Percentiles rank a stretch among this genome's conserved stretches.
These are phyloP conservation scores for Pythium sp. DNA, from an alignment of 352 stramenopile species.

Conservation along the genomic window DNA sequence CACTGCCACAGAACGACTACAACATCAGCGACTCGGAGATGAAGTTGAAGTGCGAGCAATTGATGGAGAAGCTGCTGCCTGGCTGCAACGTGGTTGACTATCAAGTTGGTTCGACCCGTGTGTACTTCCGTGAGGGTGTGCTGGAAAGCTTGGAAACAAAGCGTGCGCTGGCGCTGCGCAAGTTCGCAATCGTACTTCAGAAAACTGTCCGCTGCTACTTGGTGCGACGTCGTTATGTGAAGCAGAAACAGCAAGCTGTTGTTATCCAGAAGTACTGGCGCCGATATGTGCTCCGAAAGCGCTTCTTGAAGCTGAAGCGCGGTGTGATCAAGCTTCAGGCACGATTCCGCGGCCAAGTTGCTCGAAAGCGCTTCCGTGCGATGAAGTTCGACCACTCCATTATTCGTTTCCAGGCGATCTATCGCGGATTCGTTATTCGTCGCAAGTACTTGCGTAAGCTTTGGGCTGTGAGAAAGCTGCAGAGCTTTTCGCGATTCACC, in stretches of 20 bases:
- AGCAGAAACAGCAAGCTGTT: constrained; percentile 41
- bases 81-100: constrained; percentile 80
- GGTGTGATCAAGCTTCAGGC: constrained; percentile 64
- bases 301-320: constrained; percentile 48
- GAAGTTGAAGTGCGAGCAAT: constrained; percentile 57
- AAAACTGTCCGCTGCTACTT: constrained; percentile 73
- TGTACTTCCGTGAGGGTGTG: constrained; percentile 86
- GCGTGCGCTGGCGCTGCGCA: constrained; percentile 65
- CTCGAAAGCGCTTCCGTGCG: constrained; percentile 59
- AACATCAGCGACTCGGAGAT: constrained; percentile 51
- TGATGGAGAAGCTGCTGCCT: constrained; percentile 68
- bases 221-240: constrained; percentile 46
- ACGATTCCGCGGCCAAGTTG: constrained; percentile 45
- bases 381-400: constrained; percentile 82
- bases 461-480: constrained; percentile 47
- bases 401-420: constrained; percentile 71
- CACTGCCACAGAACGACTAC: constrained; percentile 13
- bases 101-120: constrained; percentile 78
- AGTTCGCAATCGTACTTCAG: constrained; percentile 72
- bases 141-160: constrained; percentile 78
- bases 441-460: constrained; percentile 53
- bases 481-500: constrained; percentile 79
- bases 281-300: constrained; percentile 55
- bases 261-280: constrained; percentile 77
- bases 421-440: constrained; percentile 50